Evolutionary conservation across 371 early-diverging fungal species (phyloP).

Genomic region (Mortierella sp.): DNA sequence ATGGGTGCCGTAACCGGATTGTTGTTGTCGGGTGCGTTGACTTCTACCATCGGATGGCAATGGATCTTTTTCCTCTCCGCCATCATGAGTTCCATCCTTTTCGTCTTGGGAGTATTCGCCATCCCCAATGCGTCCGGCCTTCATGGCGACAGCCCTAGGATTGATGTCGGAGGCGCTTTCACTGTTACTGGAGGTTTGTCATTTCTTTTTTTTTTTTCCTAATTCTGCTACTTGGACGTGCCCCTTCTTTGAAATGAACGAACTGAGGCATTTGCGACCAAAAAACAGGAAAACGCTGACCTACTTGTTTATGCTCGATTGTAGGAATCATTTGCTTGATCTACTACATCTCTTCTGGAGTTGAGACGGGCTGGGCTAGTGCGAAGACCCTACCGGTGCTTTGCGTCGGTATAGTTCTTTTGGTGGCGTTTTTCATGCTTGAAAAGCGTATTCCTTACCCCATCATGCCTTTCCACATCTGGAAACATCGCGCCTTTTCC

Average conservation of each 20-base stretch:
- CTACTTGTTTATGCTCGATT: background rate
- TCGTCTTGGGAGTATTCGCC: conserved; percentile 44
- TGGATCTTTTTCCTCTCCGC: conserved; percentile 53
- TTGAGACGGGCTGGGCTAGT: conserved; percentile 52
- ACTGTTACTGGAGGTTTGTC: conserved; percentile 35
- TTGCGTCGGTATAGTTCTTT: conserved; percentile 30
- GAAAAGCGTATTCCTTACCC: conserved; percentile 47
- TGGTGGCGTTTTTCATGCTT: conserved; percentile 25
- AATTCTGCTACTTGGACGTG: background rate
- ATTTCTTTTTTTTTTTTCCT: too few relatives aligned
- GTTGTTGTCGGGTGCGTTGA: conserved; percentile 52
- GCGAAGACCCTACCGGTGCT: conserved; percentile 42
- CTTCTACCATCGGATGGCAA: conserved; percentile 54
- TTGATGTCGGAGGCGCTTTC: conserved; percentile 44
- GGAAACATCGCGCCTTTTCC: conserved; percentile 47
- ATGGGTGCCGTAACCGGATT: conserved; percentile 56
- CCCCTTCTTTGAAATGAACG: too few relatives aligned
- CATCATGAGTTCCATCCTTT: conserved; percentile 42
- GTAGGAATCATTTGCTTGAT: conserved; percentile 43
- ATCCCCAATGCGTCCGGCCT: conserved; percentile 38
- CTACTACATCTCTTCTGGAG: conserved; percentile 54
- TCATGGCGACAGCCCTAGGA: conserved; percentile 45
- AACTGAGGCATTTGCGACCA: too few relatives aligned
- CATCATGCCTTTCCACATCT: conserved; percentile 57
- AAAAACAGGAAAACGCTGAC: background rate